phyloP scores from a whole-genome alignment of 257 asterid species.

The Craterostigma plantagineum region DNA sequence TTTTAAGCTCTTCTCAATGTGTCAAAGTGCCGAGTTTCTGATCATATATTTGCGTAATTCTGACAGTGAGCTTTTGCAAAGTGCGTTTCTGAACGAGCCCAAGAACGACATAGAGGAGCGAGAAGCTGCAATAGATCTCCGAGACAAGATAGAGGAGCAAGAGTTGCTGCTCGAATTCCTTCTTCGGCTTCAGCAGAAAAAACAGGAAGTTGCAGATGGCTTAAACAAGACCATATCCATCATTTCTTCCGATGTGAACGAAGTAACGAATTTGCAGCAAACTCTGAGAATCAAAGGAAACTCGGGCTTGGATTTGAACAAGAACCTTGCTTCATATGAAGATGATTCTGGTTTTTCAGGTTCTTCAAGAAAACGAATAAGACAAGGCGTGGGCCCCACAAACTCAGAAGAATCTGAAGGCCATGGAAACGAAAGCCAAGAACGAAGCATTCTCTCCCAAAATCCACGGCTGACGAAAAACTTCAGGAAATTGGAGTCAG shows the following conservation, averaged over 20 bases:
- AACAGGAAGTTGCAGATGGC: slow-evolving; percentile 50
- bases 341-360: slow-evolving; percentile 45
- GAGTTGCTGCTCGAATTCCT: slow-evolving; percentile 79
- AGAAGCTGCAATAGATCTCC: slow-evolving; percentile 64
- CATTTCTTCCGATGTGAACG: slow-evolving; percentile 72
- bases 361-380: slow-evolving; percentile 53
- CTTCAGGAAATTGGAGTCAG: slow-evolving; percentile 63
- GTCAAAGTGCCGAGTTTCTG: too few species aligned
- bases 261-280: slow-evolving; percentile 43
- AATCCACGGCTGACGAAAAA: slow-evolving; percentile 61
- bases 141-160: slow-evolving; percentile 75
- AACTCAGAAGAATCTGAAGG: slow-evolving; percentile 19
- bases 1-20: background rate
- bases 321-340: slow-evolving; percentile 21
- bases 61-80: slow-evolving; percentile 70
- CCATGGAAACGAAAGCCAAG: too few species aligned
- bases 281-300: slow-evolving; percentile 32
- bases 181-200: slow-evolving; percentile 49
- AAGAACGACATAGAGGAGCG: slow-evolving; percentile 60
- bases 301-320: slow-evolving; percentile 20
- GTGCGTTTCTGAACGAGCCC: slow-evolving; percentile 70
- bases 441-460: slow-evolving; percentile 32
- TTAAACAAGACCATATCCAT: slow-evolving; percentile 47
- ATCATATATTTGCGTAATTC: too few species aligned
- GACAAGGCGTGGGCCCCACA: slow-evolving; percentile 22